phyloP scores from a whole-genome alignment of 306 rosid species.

The Arachis stenosperma region DNA sequence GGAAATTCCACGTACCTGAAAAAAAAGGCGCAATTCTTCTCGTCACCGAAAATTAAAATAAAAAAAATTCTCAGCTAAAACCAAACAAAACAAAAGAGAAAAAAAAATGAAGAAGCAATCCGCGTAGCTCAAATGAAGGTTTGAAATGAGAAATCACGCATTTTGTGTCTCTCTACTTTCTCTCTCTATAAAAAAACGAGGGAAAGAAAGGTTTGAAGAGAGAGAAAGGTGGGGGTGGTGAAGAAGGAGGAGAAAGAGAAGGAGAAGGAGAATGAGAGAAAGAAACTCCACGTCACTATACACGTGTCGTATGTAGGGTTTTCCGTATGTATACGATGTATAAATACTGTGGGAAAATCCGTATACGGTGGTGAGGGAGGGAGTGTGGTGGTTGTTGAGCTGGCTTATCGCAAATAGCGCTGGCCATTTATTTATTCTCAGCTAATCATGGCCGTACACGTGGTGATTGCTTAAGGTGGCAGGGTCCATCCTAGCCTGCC shows the following conservation, averaged over 20 bases:
- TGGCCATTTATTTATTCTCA: conserved; percentile 53
- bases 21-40: conserved; percentile 28
- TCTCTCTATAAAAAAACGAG: conserved; percentile 50
- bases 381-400: conserved; percentile 66
- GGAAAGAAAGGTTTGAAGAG: conserved; percentile 39
- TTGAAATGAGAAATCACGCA: conserved; percentile 30
- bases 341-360: conserved; percentile 33
- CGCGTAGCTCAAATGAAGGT: conserved; percentile 30
- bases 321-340: conserved; percentile 55
- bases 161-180: conserved; percentile 47
- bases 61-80: background rate
- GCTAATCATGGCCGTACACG: conserved; percentile 57
- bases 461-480: conserved; percentile 42
- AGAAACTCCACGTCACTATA: conserved; percentile 73
- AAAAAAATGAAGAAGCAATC: conserved; percentile 11
- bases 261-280: conserved; percentile 46
- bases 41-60: background rate
- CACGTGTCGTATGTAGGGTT: conserved; percentile 69
- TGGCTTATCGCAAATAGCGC: conserved; percentile 70
- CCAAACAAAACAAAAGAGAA: background rate
- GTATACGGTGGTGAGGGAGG: conserved; percentile 36
- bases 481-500: conserved; percentile 46
- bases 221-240: conserved; percentile 41
- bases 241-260: conserved; percentile 33
- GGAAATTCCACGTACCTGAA: conserved; percentile 58